A percentile compares a stretch with the other conserved stretches of the same genome.
Conservation (phyloP, 1,284 basidiomycete genomes). For the Xerocomus amazonicus region DNA sequence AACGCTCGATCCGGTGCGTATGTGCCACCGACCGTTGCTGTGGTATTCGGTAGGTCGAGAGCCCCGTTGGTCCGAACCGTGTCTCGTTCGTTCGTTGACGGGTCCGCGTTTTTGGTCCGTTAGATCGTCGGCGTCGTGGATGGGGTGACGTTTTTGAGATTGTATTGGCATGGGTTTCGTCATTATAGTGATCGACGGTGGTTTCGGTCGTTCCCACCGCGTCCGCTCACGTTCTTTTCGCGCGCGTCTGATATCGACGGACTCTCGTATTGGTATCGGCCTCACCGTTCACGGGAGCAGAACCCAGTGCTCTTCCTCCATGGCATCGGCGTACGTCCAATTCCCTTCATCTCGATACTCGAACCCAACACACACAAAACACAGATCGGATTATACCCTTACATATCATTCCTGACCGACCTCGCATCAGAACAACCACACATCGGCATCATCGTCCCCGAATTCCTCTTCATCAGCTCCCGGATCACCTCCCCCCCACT, state of each 20-base stretch:
- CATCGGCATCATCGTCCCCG: constrained; percentile 55
- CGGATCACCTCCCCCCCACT: constrained; percentile 45
- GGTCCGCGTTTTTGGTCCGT: background rate
- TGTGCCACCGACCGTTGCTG: constrained; percentile 52
- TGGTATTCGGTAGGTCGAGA: constrained; percentile 55
- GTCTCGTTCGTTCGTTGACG: too few species aligned
- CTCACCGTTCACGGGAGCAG: constrained; percentile 45
- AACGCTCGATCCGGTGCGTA: constrained; percentile 53
- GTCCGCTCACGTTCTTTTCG: constrained; percentile 46
- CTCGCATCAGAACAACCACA: constrained; percentile 40
- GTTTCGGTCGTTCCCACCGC: constrained; percentile 50
- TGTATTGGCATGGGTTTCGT: constrained; percentile 46
- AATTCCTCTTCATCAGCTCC: constrained; percentile 57
- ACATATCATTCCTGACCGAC: constrained; percentile 47
- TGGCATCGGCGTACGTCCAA: constrained; percentile 54
- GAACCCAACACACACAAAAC: background rate
- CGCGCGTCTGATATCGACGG: constrained; percentile 35
- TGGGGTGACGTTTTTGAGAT: constrained; percentile 36
- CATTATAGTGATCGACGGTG: constrained; percentile 46
- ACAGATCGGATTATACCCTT: constrained; percentile 61
- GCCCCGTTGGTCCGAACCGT: too few species aligned
- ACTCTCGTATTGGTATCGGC: constrained; percentile 62
- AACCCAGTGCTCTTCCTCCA: constrained; percentile 60
- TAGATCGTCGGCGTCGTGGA: constrained; percentile 57
- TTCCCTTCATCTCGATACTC: background rate